phyloP scores from a whole-genome alignment of 1,139 yeast genomes.

The Debaryomyces udenii region DNA sequence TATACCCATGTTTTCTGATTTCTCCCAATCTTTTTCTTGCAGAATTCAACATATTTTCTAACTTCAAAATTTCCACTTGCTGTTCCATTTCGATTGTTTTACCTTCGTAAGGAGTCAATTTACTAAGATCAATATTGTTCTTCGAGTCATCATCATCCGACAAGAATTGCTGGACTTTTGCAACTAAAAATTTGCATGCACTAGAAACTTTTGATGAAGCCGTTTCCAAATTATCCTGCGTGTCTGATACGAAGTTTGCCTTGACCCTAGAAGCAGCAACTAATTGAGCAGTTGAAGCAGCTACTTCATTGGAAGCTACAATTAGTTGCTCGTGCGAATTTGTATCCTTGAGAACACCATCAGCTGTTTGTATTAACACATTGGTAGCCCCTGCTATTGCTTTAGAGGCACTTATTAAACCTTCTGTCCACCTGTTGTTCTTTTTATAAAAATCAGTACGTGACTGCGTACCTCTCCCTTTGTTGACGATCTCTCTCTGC shows the following conservation, averaged over 20 bases:
- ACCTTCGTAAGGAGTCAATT: constrained; percentile 76
- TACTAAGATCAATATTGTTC: constrained; percentile 65
- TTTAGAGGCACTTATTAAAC: constrained; percentile 86
- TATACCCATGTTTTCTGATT: constrained; percentile 75
- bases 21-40: constrained; percentile 87
- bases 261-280: constrained; percentile 93
- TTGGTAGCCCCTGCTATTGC: constrained; percentile 87
- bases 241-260: constrained; percentile 73
- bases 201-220: constrained; percentile 70
- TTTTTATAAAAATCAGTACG: constrained; percentile 82
- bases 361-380: constrained; percentile 79
- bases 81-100: constrained; percentile 92
- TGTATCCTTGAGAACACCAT: constrained; percentile 68
- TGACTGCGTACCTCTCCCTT: constrained; percentile 67
- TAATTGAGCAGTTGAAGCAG: constrained; percentile 89
- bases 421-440: constrained; percentile 94
- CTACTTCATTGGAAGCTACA: constrained; percentile 90
- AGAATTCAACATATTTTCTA: constrained; percentile 69
- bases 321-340: constrained; percentile 82
- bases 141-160: constrained; percentile 38
- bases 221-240: constrained; percentile 73
- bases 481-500: constrained; percentile 78
- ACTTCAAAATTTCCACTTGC: constrained; percentile 83
- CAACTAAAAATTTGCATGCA: constrained; percentile 75
- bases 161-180: constrained; percentile 66